Base-by-base conservation (phyloP, 768 basidiomycete species). In the Boletus tomentosulus region DNA sequence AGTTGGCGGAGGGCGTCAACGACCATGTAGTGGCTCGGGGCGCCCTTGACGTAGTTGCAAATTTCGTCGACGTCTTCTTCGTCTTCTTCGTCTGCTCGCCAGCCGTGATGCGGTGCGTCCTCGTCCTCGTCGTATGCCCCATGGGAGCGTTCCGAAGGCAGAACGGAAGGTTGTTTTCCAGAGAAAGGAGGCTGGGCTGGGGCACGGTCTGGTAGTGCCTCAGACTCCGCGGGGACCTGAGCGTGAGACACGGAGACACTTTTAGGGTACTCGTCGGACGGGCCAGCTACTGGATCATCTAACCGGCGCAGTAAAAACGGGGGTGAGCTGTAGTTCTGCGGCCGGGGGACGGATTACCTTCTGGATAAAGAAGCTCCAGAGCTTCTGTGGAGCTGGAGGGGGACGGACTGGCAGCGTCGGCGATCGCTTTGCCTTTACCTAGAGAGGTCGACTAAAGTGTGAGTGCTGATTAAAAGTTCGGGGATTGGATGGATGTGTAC, bases 1-100 rank as follows among this genome's bases (percentile, higher is more conserved):
- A 61, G 58, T 51, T 57, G 55, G 13, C 68, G 64, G n/a, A 69
- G 68, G 45, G 57, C 35, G 15, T 71, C 69, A 44, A 67, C 48
- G 30, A 68, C 57, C 61, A 59, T 61, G 45, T 64, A 44, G 44
- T 55, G 66, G 42, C 22, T 58, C 5, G 65, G 69, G 3, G 41
- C 24, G 12, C 57, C 58, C 33, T 58, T 47, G 30, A 27, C 46
- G 27, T 57, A 57, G 19, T 44, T 41, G 33, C 13, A 15, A 13
- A 19, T 5, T 13, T 46, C 19, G 11, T 13, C 22, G 6, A 10
- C 12, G 5, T 44, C 33, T 1, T 52, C 48, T 1, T 45, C 50
- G 12, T 51, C 56, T 33, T 51, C 33, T 6, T 34, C 54, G 9
- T 62, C 44, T 35, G 6, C 44, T 35, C 15, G 45, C 56, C 35